A percentile compares a stretch with the other conserved stretches of the same genome.
Conservation (phyloP, 495 filamentous ascomycete species). For the Astrocystis sublimbata region DNA sequence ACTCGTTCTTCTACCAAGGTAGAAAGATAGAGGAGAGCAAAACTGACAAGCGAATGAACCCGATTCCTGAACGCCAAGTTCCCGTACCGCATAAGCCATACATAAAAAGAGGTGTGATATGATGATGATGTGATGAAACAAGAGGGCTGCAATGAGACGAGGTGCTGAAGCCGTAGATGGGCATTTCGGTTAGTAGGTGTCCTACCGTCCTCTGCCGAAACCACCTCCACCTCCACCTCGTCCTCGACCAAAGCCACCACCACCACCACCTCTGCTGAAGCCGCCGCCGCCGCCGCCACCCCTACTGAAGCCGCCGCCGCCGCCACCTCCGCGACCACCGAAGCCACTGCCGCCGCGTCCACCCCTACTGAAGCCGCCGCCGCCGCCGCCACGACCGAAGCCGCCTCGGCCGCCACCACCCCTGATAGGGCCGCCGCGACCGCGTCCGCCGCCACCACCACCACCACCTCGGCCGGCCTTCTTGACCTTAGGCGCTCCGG, state of each 20-base stretch:
- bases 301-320: constrained; percentile 25
- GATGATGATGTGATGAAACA: no score
- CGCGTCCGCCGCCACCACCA: constrained; percentile 33
- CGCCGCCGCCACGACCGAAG: constrained; percentile 30
- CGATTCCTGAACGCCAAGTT: constrained; percentile 29
- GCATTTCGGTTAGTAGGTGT: no score
- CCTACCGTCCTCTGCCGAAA: constrained; percentile 16
- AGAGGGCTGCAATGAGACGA: not conserved
- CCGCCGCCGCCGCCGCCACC: constrained; percentile 9
- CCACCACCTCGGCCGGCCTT: constrained; percentile 54
- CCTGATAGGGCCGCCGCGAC: constrained; percentile 25
- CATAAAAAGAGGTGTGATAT: constrained; percentile 14
- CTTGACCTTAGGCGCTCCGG: constrained; percentile 59
- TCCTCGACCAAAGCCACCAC: constrained; percentile 21
- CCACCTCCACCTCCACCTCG: constrained; percentile 9
- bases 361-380: constrained; percentile 25
- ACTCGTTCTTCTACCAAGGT: no score
- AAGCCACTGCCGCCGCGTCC: constrained; percentile 32
- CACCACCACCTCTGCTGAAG: constrained; percentile 14
- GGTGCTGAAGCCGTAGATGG: constrained; percentile 6
- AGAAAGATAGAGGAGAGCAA: constrained; percentile 14
- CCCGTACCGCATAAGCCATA: constrained; percentile 27
- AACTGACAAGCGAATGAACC: constrained; percentile 5
- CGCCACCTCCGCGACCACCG: constrained; percentile 9
- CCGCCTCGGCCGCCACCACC: constrained; percentile 27